Evolutionary conservation across 1,284 basidiomycete species (phyloP).

Genomic region (Tilletia walkeri): DNA sequence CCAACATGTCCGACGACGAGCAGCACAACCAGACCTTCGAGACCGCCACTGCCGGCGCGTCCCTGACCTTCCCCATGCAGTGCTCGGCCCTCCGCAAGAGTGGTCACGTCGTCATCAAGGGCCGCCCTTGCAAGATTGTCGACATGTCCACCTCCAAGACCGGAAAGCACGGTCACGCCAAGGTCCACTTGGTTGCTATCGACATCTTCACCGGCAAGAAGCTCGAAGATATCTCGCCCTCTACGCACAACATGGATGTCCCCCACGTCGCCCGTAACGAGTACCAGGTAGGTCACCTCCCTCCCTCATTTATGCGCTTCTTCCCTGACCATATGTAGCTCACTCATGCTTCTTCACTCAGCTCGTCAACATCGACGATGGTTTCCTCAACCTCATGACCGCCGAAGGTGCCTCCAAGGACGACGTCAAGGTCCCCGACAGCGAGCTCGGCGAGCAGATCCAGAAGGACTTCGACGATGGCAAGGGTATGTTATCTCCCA

Average conservation of each 20-base stretch:
- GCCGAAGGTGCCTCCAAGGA: conserved; percentile 82
- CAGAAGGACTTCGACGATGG: conserved; percentile 73
- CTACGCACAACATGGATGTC: conserved; percentile 98
- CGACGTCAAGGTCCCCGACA: conserved; percentile 90
- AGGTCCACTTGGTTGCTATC: conserved; percentile 94
- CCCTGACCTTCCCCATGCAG: conserved; percentile 69
- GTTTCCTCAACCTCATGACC: conserved; percentile 92
- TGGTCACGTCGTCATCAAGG: conserved; percentile 97
- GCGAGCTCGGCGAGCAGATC: conserved; percentile 77
- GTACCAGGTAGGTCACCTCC: conserved; percentile 60
- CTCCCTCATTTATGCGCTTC: neutral
- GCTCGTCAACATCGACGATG: conserved; percentile 67
- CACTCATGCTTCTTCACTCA: conserved; percentile 53
- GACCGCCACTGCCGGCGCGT: conserved; percentile 60
- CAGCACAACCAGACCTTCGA: conserved; percentile 86
- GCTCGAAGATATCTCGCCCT: conserved; percentile 91
- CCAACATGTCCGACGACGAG: conserved; percentile 69
- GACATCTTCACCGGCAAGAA: conserved; percentile 64
- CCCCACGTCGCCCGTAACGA: conserved; percentile 88
- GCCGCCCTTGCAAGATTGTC: conserved; percentile 78
- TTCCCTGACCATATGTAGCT: neutral
- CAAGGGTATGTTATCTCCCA: conserved; percentile 59
- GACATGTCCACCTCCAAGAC: conserved; percentile 99
- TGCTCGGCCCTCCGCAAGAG: conserved; percentile 89
- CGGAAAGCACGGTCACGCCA: conserved; percentile 95